Conservation (phyloP, 192 early-diverging fungal genomes). For the Podila epigama region DNA sequence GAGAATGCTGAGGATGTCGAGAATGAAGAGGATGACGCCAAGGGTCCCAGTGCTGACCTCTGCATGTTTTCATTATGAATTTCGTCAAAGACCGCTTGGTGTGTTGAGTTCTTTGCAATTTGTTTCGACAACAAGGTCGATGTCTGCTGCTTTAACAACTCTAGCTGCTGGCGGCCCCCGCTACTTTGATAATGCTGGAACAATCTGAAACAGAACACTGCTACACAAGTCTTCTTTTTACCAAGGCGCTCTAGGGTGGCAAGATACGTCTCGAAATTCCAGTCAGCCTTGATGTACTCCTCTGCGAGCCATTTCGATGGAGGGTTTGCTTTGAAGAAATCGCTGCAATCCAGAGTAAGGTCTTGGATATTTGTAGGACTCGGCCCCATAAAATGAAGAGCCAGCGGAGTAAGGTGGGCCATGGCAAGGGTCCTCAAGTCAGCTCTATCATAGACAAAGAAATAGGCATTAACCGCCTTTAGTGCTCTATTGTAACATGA, state of each 20-base stretch:
- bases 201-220: slow-evolving; percentile 8
- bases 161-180: slow-evolving; percentile 13
- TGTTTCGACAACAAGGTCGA: slow-evolving; percentile 16
- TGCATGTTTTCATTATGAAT: slow-evolving; percentile 17
- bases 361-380: slow-evolving; percentile 10
- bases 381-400: slow-evolving; percentile 2
- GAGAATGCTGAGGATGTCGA: too few relatives aligned
- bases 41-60: too few relatives aligned
- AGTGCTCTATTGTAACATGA: too few relatives aligned
- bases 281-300: slow-evolving; percentile 26
- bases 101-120: slow-evolving; percentile 16
- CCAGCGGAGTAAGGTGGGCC: slow-evolving; percentile 18
- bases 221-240: slow-evolving; percentile 5
- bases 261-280: slow-evolving; percentile 12
- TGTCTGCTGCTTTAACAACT: slow-evolving; percentile 16
- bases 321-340: slow-evolving; percentile 14
- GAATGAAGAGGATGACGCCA: too few relatives aligned
- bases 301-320: slow-evolving; percentile 31
- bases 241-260: slow-evolving; percentile 6
- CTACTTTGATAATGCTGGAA: slow-evolving; percentile 8
- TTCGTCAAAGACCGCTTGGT: slow-evolving; percentile 9
- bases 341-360: slow-evolving; percentile 8
- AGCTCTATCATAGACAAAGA: not conserved
- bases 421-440: not conserved
- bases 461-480: too few relatives aligned